Percentiles rank a stretch among this genome's conserved stretches.
These are phyloP conservation scores for Hypoxylon sp. DNA, from an alignment of 2,329 filamentous ascomycete genomes.

Conservation along the genomic window DNA sequence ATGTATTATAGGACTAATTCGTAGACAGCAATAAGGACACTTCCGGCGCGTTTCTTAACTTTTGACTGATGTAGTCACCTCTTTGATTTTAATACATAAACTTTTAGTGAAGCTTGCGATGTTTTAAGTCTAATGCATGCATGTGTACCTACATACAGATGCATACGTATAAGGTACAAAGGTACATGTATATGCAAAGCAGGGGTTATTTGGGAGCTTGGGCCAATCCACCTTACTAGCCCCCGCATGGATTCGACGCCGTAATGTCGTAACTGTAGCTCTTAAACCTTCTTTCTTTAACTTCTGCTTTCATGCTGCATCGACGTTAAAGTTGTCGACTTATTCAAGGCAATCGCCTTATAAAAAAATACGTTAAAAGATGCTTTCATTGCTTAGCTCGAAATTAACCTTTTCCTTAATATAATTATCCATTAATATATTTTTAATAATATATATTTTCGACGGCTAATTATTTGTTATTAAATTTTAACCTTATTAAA, in stretches of 20 bases:
- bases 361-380: constrained; percentile 6
- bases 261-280: constrained; percentile 6
- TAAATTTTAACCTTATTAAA: no score
- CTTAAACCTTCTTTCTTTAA: constrained; percentile 9
- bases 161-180: no score
- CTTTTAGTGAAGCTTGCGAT: no score
- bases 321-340: not conserved
- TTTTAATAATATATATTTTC: not conserved
- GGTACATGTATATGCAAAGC: no score
- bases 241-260: constrained; percentile 14
- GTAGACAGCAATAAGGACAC: constrained; percentile 30
- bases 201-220: constrained; percentile 46
- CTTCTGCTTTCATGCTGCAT: constrained; percentile 1
- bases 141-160: no score
- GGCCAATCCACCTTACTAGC: constrained; percentile 33
- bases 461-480: no score
- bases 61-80: not conserved
- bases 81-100: not conserved
- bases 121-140: not conserved
- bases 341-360: constrained; percentile 17
- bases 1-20: constrained; percentile 37
- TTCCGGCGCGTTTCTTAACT: constrained; percentile 2
- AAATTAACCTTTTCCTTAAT: not conserved
- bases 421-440: constrained; percentile 20
- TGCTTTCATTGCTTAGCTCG: not conserved